phyloP scores from a whole-genome alignment of 305 asterid genomes.

The Fraxinus albicans region DNA sequence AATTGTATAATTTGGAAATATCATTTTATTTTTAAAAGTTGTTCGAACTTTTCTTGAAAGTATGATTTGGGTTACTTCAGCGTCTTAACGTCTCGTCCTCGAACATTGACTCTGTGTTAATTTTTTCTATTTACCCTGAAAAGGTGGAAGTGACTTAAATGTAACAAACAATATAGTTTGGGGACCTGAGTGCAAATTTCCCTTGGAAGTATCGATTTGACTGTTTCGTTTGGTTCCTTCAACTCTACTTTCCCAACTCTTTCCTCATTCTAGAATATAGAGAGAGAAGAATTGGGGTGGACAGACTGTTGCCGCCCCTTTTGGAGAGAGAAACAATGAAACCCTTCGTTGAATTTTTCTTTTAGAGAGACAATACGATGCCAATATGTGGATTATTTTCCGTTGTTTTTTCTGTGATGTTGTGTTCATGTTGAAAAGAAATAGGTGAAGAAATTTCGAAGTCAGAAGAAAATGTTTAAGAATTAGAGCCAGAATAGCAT shows the following conservation, averaged over 20 bases:
- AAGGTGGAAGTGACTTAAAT: not conserved
- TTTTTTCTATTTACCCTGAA: not conserved
- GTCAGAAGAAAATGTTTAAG: conserved; percentile 28
- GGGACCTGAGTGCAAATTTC: not conserved
- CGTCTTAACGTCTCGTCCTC: not conserved
- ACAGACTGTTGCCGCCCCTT: conserved; percentile 16
- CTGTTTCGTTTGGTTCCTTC: not conserved
- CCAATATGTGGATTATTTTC: not conserved
- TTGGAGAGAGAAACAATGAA: not conserved
- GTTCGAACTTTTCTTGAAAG: too few species aligned
- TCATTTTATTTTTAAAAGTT: too few species aligned
- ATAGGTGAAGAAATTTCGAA: conserved; percentile 33
- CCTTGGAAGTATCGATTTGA: not conserved
- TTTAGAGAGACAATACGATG: not conserved
- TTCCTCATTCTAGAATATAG: conserved; percentile 6
- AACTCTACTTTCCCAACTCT: not conserved
- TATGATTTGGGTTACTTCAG: too few species aligned
- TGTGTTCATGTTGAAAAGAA: conserved; percentile 8
- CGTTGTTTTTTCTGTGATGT: not conserved
- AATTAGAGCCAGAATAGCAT: not conserved
- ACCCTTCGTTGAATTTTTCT: conserved; percentile 15
- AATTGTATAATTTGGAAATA: too few species aligned
- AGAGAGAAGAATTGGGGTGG: conserved; percentile 15
- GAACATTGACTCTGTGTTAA: too few species aligned
- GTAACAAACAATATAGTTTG: not conserved